Percentiles rank a stretch among this genome's conserved stretches.
Evolutionary conservation across 78 protist species (phyloP).

Genomic region (Dictyostelium brefeldianum): DNA sequence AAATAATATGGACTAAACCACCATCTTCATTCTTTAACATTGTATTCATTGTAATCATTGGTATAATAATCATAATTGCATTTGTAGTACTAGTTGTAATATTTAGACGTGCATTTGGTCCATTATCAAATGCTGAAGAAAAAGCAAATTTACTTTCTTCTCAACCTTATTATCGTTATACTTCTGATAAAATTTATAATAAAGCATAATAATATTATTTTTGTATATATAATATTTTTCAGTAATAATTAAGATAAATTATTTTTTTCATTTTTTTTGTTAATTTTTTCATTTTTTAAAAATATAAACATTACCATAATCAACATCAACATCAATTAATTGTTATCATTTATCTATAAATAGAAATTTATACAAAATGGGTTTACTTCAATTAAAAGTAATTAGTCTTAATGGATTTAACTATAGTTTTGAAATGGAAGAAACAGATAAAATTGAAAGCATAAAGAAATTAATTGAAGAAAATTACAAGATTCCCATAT

Average conservation of each 20-base stretch:
- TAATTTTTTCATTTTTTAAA: too few relatives aligned
- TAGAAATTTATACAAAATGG: too few relatives aligned
- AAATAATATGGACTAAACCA: neutral
- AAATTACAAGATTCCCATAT: too few relatives aligned
- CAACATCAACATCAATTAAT: too few relatives aligned
- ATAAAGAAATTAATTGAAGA: too few relatives aligned
- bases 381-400: too few relatives aligned
- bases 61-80: neutral
- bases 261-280: too few relatives aligned
- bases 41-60: neutral
- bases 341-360: too few relatives aligned
- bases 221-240: neutral
- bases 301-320: too few relatives aligned
- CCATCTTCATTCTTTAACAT: constrained; percentile 1
- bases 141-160: neutral
- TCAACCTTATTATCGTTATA: constrained; percentile 17
- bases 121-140: neutral
- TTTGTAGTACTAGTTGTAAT: neutral
- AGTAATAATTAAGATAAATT: neutral
- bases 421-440: too few relatives aligned
- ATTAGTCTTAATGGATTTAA: too few relatives aligned
- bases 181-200: constrained; percentile 5
- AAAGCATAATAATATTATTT: neutral
- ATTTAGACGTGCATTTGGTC: neutral
- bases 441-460: too few relatives aligned